These are phyloP conservation scores for Blepharisma japonicum DNA, from an alignment of 73 alveolate genomes.

Conservation along the genomic window DNA sequence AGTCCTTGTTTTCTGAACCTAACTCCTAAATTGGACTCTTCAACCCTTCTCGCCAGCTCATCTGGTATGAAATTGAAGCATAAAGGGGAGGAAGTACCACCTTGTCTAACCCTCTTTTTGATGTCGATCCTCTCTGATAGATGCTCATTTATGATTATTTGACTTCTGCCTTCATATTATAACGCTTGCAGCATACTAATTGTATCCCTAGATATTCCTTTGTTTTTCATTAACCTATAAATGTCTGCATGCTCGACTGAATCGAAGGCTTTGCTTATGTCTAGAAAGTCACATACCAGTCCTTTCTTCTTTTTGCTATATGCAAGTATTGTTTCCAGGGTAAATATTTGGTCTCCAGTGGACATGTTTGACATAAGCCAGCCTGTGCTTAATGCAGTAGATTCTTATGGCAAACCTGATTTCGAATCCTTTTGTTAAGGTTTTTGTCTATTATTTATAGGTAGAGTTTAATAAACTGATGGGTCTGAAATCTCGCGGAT, in stretches of 20 bases:
- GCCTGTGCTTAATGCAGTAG: background rate
- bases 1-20: no score
- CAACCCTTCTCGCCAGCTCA: no score
- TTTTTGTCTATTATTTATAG: background rate
- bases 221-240: background rate
- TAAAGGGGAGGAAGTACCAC: no score
- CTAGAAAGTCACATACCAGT: background rate
- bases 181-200: background rate
- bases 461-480: background rate
- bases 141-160: no score
- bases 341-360: background rate
- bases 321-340: background rate
- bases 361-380: slow-evolving; percentile 3
- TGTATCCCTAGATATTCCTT: background rate
- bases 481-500: background rate
- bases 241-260: background rate
- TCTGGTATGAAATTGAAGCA: no score
- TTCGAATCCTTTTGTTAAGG: background rate
- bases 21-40: no score
- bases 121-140: no score
- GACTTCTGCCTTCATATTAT: background rate
- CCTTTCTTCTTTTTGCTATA: background rate
- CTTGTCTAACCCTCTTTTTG: no score
- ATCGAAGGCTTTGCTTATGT: background rate
- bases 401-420: background rate